A percentile compares a stretch with the other conserved stretches of the same genome.
Conservation (phyloP, 305 asterid species). For the Euphrasia arctica region DNA sequence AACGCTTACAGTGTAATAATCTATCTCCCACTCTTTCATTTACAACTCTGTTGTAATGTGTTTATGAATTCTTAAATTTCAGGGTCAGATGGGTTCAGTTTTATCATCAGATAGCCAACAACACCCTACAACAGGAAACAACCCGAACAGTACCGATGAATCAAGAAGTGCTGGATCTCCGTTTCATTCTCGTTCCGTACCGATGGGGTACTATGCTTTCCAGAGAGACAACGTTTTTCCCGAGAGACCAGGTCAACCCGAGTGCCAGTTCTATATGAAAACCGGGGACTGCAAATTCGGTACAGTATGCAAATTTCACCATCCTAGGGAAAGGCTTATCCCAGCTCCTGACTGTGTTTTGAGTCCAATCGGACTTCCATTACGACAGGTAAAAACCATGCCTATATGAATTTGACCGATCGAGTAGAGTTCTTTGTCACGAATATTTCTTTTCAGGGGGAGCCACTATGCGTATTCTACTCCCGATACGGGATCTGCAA, state of each 20-base stretch:
- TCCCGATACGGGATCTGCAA: conserved; percentile 97
- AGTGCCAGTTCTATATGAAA: conserved; percentile 95
- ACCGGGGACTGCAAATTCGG: conserved; percentile 99
- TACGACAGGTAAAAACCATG: conserved; percentile 70
- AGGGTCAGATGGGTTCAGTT: conserved; percentile 81
- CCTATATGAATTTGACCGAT: background rate
- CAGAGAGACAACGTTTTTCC: conserved; percentile 88
- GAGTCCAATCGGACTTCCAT: conserved; percentile 92
- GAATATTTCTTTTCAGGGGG: conserved; percentile 58
- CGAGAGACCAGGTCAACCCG: conserved; percentile 94
- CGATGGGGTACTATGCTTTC: conserved; percentile 75
- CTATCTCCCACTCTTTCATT: conserved; percentile 17
- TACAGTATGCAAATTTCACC: conserved; percentile 94
- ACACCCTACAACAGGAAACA: conserved; percentile 57
- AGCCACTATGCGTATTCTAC: conserved; percentile 90
- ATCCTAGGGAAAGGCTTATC: conserved; percentile 83
- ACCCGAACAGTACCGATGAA: conserved; percentile 55
- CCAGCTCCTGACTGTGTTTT: conserved; percentile 91
- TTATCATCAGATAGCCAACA: conserved; percentile 70
- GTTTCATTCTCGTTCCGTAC: conserved; percentile 57
- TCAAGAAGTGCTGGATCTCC: conserved; percentile 52
- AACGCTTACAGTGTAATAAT: conserved; percentile 73
- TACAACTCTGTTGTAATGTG: conserved; percentile 3
- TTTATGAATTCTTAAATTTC: conserved; percentile 28
- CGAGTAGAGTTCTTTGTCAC: conserved; percentile 23